Base-by-base conservation (phyloP, 768 basidiomycete species). In the Termitomyces sp. region DNA sequence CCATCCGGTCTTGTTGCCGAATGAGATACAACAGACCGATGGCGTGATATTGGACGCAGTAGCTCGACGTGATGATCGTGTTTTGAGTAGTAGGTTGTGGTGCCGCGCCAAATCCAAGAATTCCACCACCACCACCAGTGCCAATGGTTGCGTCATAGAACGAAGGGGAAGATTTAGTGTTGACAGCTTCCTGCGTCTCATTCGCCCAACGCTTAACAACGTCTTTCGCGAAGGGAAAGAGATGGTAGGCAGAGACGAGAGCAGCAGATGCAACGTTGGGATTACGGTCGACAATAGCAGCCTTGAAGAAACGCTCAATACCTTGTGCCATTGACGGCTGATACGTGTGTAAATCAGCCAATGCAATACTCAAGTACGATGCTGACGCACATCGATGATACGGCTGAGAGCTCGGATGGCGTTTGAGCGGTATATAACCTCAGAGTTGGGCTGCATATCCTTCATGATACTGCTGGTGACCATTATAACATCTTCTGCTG, bases 121-220 rank as follows among this genome's bases (percentile, higher is more conserved):
- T 91, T 56, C 83, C 82, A 29, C 84, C 79, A 14, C 80, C 79
- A 12, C 80, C 47, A 15, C 56, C 49, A 32, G 31, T 37, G 36
- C 38, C 74, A 37, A 76, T 70, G 48, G 77, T 78, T 25, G 77
- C 74, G 32, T 81, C 77, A 68, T 91, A 92, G 73, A 91, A 86
- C 5, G 86, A 83, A 1, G 85, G 76, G 0, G 87, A 84, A 0
- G 89, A 82, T 73, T 97, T 98, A 6, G 93, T 87, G 70, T 86
- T 95, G 66, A 97, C 90, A 0, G 97, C 94, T 73, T 99, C 97
- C 69, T 98, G 95, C 1, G 90, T 93, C 76, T 99, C 97, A 74
- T 98, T 98, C n/a, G 93, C 93, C 97, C 97, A 99, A 68, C 97
- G 89, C 71, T 94, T 96, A 63, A 98, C 96, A 54, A 98, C 94